These are phyloP conservation scores for Podospora pseudocomata DNA, from an alignment of 495 filamentous ascomycete species.

Conservation along the genomic window DNA sequence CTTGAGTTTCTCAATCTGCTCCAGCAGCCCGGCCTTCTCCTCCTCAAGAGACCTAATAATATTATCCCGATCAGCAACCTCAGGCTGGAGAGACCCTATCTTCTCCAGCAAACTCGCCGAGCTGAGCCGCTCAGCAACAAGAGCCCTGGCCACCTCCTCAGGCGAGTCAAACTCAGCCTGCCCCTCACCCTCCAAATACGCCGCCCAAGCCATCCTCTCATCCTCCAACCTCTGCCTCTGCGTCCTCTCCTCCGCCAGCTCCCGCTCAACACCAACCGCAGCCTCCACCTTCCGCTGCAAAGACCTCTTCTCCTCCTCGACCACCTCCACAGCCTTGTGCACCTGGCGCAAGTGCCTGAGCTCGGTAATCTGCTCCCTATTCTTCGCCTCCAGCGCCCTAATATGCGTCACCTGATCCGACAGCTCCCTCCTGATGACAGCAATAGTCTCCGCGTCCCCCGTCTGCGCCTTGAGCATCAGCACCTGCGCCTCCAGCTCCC, in stretches of 20 bases:
- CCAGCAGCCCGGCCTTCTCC: conserved; percentile 56
- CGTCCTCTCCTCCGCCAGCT: conserved; percentile 72
- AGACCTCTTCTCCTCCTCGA: conserved; percentile 89
- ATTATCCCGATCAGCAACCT: conserved; percentile 75
- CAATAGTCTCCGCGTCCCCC: conserved; percentile 77
- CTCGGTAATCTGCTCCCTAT: conserved; percentile 75
- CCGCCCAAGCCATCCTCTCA: conserved; percentile 79
- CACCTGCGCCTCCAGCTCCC: conserved; percentile 74
- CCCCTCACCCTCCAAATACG: conserved; percentile 70
- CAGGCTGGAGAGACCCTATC: conserved; percentile 72
- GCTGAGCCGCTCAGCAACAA: conserved; percentile 77
- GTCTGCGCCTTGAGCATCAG: conserved; percentile 76
- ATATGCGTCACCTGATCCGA: conserved; percentile 86
- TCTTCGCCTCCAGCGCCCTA: conserved; percentile 71
- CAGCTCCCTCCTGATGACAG: conserved; percentile 79
- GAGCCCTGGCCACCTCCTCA: conserved; percentile 78
- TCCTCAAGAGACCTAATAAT: conserved; percentile 67
- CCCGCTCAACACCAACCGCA: conserved; percentile 67
- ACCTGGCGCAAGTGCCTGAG: conserved; percentile 72
- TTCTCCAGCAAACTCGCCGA: conserved; percentile 71
- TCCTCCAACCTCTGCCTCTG: conserved; percentile 87
- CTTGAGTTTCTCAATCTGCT: conserved; percentile 69
- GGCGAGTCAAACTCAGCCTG: conserved; percentile 78
- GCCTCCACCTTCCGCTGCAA: conserved; percentile 73
- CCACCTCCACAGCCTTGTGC: conserved; percentile 82